These are phyloP conservation scores for Hypsizygus ulmarius DNA, from an alignment of 1,284 basidiomycete species.

Conservation along the genomic window DNA sequence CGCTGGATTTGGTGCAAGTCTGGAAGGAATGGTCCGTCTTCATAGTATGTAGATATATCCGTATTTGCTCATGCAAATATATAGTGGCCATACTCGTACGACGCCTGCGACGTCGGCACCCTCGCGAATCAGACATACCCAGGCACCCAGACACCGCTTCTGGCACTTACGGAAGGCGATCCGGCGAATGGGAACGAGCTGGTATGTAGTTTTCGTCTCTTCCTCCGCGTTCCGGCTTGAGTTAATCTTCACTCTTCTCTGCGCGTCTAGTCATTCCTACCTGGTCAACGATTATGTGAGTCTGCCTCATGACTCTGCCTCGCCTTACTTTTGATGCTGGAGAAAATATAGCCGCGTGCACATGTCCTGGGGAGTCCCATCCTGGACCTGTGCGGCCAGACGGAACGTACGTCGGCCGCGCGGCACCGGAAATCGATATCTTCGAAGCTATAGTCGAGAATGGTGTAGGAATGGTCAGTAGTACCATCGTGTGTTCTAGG, in stretches of 20 bases:
- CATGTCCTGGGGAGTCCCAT: slow-evolving; percentile 78
- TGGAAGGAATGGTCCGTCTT: slow-evolving; percentile 53
- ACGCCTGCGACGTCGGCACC: slow-evolving; percentile 82
- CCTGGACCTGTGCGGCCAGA: slow-evolving; percentile 69
- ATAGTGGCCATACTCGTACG: slow-evolving; percentile 70
- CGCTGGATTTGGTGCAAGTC: slow-evolving; percentile 70
- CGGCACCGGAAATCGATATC: slow-evolving; percentile 86
- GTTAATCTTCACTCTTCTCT: slow-evolving; percentile 1
- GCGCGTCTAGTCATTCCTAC: slow-evolving; percentile 59
- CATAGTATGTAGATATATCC: no score
- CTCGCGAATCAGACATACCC: slow-evolving; percentile 73
- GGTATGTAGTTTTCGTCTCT: slow-evolving; percentile 27
- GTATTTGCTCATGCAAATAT: background rate
- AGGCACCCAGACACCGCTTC: slow-evolving; percentile 47
- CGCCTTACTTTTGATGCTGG: slow-evolving; percentile 22
- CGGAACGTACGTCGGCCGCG: slow-evolving; percentile 66
- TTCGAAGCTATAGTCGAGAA: slow-evolving; percentile 61
- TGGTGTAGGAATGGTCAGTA: slow-evolving; percentile 32
- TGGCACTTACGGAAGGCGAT: slow-evolving; percentile 45
- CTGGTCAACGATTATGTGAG: slow-evolving; percentile 77
- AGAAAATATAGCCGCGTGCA: slow-evolving; percentile 51
- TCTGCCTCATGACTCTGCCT: slow-evolving; percentile 51
- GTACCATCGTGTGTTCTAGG: background rate
- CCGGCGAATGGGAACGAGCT: slow-evolving; percentile 35
- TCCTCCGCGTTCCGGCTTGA: background rate